Conservation (phyloP, 2,329 filamentous ascomycete species). For the Colletotrichum acutatum region DNA sequence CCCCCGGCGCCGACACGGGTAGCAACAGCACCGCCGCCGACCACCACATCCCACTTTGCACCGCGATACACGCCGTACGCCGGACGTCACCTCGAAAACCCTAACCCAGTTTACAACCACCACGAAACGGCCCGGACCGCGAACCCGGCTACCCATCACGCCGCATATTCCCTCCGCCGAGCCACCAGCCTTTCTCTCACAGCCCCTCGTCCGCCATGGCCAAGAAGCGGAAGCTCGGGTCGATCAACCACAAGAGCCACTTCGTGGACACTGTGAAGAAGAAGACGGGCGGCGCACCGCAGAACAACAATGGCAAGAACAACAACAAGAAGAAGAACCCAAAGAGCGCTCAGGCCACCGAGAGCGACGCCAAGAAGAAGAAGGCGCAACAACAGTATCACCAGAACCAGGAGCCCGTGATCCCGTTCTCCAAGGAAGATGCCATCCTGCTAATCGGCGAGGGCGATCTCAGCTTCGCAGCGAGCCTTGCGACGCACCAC, state of each 20-base stretch:
- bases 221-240: conserved; percentile 57
- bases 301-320: conserved; percentile 35
- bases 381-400: conserved; percentile 39
- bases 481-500: conserved; percentile 73
- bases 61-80: conserved; percentile 7
- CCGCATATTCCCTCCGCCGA: background rate
- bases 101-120: background rate
- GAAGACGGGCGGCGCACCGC: conserved; percentile 22
- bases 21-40: conserved; percentile 22
- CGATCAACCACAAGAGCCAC: conserved; percentile 32
- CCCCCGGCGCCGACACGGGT: conserved; percentile 21
- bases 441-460: conserved; percentile 82
- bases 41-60: conserved; percentile 15
- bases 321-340: conserved; percentile 32
- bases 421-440: conserved; percentile 76
- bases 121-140: conserved; percentile 4
- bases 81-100: background rate
- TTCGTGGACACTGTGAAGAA: conserved; percentile 32
- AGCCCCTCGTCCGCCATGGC: conserved; percentile 42
- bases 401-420: conserved; percentile 58
- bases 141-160: background rate
- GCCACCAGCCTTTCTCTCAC: background rate
- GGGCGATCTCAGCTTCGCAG: conserved; percentile 83
- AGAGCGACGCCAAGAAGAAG: conserved; percentile 28
- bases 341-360: conserved; percentile 25